phyloP scores from a whole-genome alignment of 495 filamentous ascomycete species.

The Ramalina intermedia region DNA sequence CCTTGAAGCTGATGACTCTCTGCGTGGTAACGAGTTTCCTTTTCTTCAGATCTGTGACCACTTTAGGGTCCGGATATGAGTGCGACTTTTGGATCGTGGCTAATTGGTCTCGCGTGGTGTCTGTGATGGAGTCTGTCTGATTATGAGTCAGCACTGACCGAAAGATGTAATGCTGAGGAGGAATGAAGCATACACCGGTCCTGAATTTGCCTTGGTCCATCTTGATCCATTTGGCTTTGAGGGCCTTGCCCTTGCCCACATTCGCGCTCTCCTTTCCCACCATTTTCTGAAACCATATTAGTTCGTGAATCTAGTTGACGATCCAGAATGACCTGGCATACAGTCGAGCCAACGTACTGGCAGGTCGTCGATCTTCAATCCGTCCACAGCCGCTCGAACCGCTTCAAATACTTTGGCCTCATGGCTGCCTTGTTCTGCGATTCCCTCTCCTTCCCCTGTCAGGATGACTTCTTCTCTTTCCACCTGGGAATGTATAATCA shows the following conservation, averaged over 20 bases:
- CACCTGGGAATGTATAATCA: conserved; percentile 72
- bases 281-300: conserved; percentile 30
- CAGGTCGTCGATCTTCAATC: conserved; percentile 67
- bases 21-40: conserved; percentile 68
- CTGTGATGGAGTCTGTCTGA: conserved; percentile 54
- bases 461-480: conserved; percentile 66
- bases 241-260: conserved; percentile 87
- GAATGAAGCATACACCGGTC: conserved; percentile 18
- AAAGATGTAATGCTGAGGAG: neutral
- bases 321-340: conserved; percentile 14
- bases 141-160: neutral
- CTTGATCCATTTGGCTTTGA: conserved; percentile 92
- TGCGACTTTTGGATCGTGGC: conserved; percentile 51
- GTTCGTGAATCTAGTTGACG: neutral
- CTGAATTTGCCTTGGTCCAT: conserved; percentile 61
- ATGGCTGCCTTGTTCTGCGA: conserved; percentile 76
- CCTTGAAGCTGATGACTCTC: conserved; percentile 74
- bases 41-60: conserved; percentile 68
- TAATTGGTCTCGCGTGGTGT: conserved; percentile 62
- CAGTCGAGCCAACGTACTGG: conserved; percentile 27
- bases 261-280: conserved; percentile 77
- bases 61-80: conserved; percentile 54
- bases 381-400: conserved; percentile 58
- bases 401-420: conserved; percentile 91
- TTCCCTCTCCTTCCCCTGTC: conserved; percentile 63